Conservation (phyloP, 768 basidiomycete genomes). For the Suillus ampliporus region DNA sequence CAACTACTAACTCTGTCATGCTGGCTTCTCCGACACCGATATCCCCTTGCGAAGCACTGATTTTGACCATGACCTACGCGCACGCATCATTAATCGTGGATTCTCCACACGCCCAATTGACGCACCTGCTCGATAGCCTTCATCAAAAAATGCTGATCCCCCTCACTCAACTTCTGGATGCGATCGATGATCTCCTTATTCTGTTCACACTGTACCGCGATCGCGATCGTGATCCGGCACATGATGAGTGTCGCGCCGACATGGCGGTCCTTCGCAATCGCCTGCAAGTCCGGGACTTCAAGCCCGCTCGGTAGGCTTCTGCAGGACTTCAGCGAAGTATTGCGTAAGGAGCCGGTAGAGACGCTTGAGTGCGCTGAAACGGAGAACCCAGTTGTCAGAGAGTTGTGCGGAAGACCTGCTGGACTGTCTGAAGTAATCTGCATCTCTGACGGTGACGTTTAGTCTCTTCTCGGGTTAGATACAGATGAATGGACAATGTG, state of each 20-base stretch:
- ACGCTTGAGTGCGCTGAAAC: constrained; percentile 82
- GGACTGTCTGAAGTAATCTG: constrained; percentile 74
- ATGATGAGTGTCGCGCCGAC: constrained; percentile 69
- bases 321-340: constrained; percentile 84
- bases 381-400: constrained; percentile 89
- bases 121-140: constrained; percentile 88
- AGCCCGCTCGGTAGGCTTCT: constrained; percentile 77
- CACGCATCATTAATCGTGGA: constrained; percentile 9
- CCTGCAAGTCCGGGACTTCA: constrained; percentile 88
- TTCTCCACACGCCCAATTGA: background rate
- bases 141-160: constrained; percentile 90
- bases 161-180: constrained; percentile 84
- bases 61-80: constrained; percentile 76
- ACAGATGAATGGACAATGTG: background rate
- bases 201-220: constrained; percentile 87
- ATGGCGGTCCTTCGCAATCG: constrained; percentile 79
- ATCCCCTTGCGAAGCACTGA: constrained; percentile 55
- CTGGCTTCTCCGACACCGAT: constrained; percentile 57
- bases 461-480: constrained; percentile 8
- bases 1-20: constrained; percentile 78
- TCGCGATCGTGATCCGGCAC: constrained; percentile 83
- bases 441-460: constrained; percentile 57
- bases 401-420: constrained; percentile 62
- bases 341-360: constrained; percentile 89
- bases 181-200: constrained; percentile 89